These are phyloP conservation scores for Exophiala phaeomuriformis DNA, from an alignment of 2,329 filamentous ascomycete species.

Conservation along the genomic window DNA sequence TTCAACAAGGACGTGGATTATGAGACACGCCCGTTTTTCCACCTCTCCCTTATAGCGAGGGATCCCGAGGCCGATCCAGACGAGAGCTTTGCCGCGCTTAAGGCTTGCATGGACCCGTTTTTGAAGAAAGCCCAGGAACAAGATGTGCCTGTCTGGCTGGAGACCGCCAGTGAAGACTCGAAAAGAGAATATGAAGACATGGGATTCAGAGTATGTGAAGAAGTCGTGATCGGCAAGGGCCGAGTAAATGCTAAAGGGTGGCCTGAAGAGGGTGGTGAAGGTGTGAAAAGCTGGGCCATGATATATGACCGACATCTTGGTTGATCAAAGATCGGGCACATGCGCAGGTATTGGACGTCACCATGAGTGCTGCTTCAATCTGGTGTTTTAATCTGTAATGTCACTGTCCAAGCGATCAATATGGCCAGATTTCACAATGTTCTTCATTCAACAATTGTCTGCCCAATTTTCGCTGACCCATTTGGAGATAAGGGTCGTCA, in stretches of 20 bases:
- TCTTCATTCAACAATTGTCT: conserved; percentile 19
- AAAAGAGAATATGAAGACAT: conserved; percentile 23
- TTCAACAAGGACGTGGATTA: conserved; percentile 27
- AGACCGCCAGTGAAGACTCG: conserved; percentile 18
- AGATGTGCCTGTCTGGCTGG: conserved; percentile 23
- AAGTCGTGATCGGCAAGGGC: conserved; percentile 24
- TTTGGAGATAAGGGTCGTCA: conserved; percentile 52
- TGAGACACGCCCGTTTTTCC: conserved; percentile 25
- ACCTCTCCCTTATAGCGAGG: conserved; percentile 23
- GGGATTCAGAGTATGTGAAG: conserved; percentile 24
- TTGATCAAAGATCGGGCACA: conserved; percentile 2
- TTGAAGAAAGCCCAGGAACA: conserved; percentile 22
- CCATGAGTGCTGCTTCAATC: neutral
- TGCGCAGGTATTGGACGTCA: neutral
- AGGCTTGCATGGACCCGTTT: conserved; percentile 19
- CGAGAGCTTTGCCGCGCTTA: conserved; percentile 12
- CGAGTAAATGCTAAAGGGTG: conserved; percentile 21
- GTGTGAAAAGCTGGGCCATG: conserved; percentile 25
- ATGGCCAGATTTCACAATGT: neutral
- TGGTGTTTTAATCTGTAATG: neutral
- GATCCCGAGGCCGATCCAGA: conserved; percentile 15
- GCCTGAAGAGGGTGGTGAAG: conserved; percentile 23
- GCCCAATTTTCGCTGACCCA: conserved; percentile 55
- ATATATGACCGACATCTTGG: conserved; percentile 23
- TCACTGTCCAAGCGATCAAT: neutral